Base-by-base conservation (phyloP, 306 rosid genomes). In the Gastrolobium bilobum region DNA sequence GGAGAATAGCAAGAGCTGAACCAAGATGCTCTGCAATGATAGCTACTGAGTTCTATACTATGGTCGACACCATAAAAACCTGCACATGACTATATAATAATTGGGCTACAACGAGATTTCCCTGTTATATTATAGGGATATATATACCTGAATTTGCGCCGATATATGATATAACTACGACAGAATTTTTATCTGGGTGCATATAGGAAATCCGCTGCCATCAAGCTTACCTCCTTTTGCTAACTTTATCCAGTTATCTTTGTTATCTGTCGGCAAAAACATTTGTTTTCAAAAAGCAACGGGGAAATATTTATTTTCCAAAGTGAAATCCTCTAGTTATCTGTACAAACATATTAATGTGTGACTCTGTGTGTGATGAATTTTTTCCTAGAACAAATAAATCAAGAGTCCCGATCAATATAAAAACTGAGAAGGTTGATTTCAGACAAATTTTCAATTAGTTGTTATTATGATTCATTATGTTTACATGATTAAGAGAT, bases 241-340 rank as follows among this genome's bases (percentile, higher is more conserved):
- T 52, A 44, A 60, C 77, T 72, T 86, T 69, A 65, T 71, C 71
- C 83, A 61, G 64, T 78, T 74, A 81, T 59, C 72, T 67, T 42
- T 63, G 60, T 69, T 80, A 83, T 62, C 87, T 83, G 87, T 67
- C 76, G 82, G 31, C 26, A 62, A 46, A 62, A 42, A 2, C 0
- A 35, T 38, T 68, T 51, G 60, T 73, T 68, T 40, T 40, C 58
- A 43, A 38, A 67, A 40, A 37, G 30, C 42, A 69, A 53, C 2
- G 3, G 30, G 30, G 42, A 75, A 68, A 75, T 70, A 38, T 10
- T 35, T 4, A 75, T 29, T 14, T 44, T 20, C 26, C 26, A 10
- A 43, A 64, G 11, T 14, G 4, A 76, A 77, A 39, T 43, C 42
- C 65, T 13, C 65, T 30, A 75, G 35, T 10, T 20, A 20, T 20